Evolutionary conservation across 1,284 basidiomycete genomes (phyloP).

Genomic region (Ustilago hordei): DNA sequence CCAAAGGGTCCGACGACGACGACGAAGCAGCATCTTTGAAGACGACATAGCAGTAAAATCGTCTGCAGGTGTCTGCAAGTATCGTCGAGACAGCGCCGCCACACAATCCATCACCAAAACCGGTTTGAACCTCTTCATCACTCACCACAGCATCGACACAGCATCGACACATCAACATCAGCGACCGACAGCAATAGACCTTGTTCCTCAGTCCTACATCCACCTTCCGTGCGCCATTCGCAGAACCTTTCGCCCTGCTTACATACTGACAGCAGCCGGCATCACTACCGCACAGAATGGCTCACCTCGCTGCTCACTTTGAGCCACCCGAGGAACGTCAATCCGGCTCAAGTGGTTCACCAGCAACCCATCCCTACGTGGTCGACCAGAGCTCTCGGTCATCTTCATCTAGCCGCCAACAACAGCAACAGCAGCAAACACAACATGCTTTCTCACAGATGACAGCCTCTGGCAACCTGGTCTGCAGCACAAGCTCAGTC

Average conservation of each 20-base stretch:
- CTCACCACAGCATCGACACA: too few species aligned
- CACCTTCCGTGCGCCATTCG: too few species aligned
- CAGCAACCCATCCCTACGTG: conserved; percentile 26
- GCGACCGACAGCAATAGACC: too few species aligned
- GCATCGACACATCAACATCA: too few species aligned
- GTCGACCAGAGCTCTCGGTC: conserved; percentile 12
- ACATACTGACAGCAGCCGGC: background rate
- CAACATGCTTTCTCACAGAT: conserved; percentile 30
- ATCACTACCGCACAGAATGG: conserved; percentile 21
- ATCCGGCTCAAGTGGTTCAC: conserved; percentile 16
- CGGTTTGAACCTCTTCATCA: too few species aligned
- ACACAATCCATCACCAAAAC: background rate
- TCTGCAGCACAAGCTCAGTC: conserved; percentile 15
- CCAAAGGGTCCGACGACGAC: conserved; percentile 4
- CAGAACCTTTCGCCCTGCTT: background rate
- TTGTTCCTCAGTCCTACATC: too few species aligned
- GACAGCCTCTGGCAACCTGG: conserved; percentile 20
- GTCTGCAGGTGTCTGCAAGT: conserved; percentile 14
- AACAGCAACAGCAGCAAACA: conserved; percentile 18
- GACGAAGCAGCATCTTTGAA: conserved; percentile 12
- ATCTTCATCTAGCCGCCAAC: conserved; percentile 19
- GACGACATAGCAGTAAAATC: background rate
- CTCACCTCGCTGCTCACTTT: conserved; percentile 46
- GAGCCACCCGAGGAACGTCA: conserved; percentile 32
- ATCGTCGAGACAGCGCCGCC: background rate